Percentiles rank a stretch among this genome's conserved stretches.
Conservation (phyloP, 768 basidiomycete genomes). For the Lactarius sp. region DNA sequence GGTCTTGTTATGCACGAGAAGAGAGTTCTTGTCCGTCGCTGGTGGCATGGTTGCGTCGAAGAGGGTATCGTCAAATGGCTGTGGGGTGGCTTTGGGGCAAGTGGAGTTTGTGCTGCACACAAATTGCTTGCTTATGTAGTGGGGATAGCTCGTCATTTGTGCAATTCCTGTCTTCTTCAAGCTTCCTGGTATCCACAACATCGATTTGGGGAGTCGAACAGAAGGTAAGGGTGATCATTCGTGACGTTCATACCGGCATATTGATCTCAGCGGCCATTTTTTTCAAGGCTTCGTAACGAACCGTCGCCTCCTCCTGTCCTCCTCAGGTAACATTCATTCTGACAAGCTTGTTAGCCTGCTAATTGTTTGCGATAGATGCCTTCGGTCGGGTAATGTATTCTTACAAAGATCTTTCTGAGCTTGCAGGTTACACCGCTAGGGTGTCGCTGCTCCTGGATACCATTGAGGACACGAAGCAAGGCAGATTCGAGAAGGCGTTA, state of each 20-base stretch:
- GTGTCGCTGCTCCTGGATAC: constrained; percentile 87
- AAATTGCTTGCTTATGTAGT: constrained; percentile 2
- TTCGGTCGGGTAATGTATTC: constrained; percentile 96
- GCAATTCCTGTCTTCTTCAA: constrained; percentile 92
- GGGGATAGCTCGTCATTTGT: constrained; percentile 57
- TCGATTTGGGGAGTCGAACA: constrained; percentile 82
- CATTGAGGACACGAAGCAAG: constrained; percentile 78
- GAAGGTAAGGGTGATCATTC: constrained; percentile 67
- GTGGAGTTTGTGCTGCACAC: constrained; percentile 29
- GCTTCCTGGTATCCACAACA: constrained; percentile 58
- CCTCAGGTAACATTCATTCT: constrained; percentile 51
- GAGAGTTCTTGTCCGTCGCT: constrained; percentile 67
- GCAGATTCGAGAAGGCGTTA: constrained; percentile 84
- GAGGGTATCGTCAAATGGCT: constrained; percentile 96
- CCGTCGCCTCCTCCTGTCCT: constrained; percentile 78
- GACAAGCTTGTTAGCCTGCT: background rate
- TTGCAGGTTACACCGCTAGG: constrained; percentile 92
- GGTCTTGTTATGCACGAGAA: constrained; percentile 82
- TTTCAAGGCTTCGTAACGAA: constrained; percentile 91
- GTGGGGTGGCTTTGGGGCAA: constrained; percentile 91
- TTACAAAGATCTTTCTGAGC: constrained; percentile 93
- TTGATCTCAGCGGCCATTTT: background rate
- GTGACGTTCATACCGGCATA: background rate
- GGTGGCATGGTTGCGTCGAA: constrained; percentile 90
- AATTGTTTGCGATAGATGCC: constrained; percentile 56